phyloP scores from a whole-genome alignment of 73 alveolate genomes.

The Symbiodinium natans region DNA sequence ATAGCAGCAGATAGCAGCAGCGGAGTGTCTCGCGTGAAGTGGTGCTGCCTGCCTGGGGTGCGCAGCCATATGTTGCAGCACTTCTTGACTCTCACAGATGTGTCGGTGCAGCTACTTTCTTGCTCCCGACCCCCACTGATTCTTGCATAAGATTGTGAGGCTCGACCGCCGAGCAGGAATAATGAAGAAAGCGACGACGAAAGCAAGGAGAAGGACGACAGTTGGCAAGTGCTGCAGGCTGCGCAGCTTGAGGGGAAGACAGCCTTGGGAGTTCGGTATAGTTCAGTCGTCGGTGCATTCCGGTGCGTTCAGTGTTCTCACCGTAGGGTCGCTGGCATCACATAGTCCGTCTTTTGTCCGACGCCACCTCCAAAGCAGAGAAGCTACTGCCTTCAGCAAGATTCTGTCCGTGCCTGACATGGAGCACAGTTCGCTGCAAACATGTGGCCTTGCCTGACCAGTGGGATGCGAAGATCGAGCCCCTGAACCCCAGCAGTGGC shows the following conservation, averaged over 20 bases:
- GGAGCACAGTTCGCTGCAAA: no score
- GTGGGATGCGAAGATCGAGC: not conserved
- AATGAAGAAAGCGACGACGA: no score
- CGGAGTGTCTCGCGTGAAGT: not conserved
- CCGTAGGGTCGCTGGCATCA: not conserved
- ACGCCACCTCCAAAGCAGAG: not conserved
- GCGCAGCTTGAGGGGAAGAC: not conserved
- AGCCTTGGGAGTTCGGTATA: not conserved
- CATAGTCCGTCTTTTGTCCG: not conserved
- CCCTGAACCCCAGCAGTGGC: not conserved
- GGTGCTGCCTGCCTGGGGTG: not conserved
- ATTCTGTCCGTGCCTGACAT: no score
- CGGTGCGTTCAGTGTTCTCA: not conserved
- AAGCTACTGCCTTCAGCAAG: no score
- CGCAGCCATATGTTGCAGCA: no score
- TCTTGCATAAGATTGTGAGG: not conserved
- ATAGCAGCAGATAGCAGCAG: not conserved
- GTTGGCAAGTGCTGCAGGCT: not conserved
- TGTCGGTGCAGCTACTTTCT: no score
- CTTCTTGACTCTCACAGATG: no score
- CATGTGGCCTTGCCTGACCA: not conserved
- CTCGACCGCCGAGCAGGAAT: not conserved
- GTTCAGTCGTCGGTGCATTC: not conserved
- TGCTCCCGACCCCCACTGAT: not conserved
- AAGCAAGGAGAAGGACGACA: not conserved